These are phyloP conservation scores for Cicer arietinum DNA, from an alignment of 306 rosid genomes.

Conservation along the genomic window DNA sequence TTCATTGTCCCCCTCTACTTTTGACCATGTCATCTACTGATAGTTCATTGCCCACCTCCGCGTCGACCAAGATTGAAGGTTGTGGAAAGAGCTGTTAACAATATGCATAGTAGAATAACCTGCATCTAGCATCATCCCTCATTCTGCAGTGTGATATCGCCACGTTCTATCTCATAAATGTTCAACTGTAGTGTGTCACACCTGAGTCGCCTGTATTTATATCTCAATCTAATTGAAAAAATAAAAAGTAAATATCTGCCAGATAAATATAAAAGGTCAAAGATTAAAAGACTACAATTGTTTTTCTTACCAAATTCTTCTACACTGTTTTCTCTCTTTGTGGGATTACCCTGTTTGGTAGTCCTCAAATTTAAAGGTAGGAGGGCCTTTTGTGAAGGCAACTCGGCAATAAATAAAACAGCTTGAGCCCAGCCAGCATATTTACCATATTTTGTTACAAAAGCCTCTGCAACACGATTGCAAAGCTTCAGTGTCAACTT, in stretches of 20 bases:
- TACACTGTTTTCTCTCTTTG: slow-evolving; percentile 50
- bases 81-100: slow-evolving; percentile 26
- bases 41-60: background rate
- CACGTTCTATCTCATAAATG: slow-evolving; percentile 18
- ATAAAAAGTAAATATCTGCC: slow-evolving; percentile 16
- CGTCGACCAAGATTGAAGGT: background rate
- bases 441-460: slow-evolving; percentile 80
- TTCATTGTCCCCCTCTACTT: background rate
- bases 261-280: slow-evolving; percentile 28
- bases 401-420: slow-evolving; percentile 84
- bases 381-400: slow-evolving; percentile 78
- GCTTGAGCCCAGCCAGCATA: slow-evolving; percentile 99
- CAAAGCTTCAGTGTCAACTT: slow-evolving; percentile 76
- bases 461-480: slow-evolving; percentile 84
- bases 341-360: slow-evolving; percentile 47
- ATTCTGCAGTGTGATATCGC: slow-evolving; percentile 21
- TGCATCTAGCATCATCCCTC: slow-evolving; percentile 5
- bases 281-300: slow-evolving; percentile 23
- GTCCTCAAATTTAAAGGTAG: slow-evolving; percentile 59
- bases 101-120: slow-evolving; percentile 38
- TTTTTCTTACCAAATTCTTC: slow-evolving; percentile 43
- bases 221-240: slow-evolving; percentile 40
- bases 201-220: slow-evolving; percentile 18
- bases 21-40: background rate
- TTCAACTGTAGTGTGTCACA: slow-evolving; percentile 31